Evolutionary conservation across 768 basidiomycete species (phyloP), one percentile per base, ranked within the genome.

Genomic region (Panus rudis): DNA sequence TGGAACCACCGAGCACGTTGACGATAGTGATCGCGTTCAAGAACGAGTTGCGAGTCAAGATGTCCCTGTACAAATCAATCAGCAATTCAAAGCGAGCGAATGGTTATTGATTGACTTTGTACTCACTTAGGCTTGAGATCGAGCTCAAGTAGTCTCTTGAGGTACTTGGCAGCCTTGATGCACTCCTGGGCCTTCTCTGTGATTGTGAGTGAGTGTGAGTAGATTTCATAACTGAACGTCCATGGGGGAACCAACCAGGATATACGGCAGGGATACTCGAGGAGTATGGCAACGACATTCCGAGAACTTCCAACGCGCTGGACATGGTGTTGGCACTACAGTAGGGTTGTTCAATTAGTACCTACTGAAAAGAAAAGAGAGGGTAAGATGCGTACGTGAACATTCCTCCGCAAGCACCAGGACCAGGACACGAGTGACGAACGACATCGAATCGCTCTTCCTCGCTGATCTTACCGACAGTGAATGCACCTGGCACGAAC

Each of bases 401-500:
- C 88, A 91, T 91, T 12, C 87, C 88, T 22, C 89, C 88, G 52
- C 89, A 91, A 19, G 81, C 85, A 39, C 90, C 90, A 13, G 86
- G 66, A 8, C 86, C 85, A 13, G 90, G 88, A 55, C 90, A 92
- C 24, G 89, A 80, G 63, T 92, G 79, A 27, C 81, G 78, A 28
- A 92, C 79, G 37, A 92, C 87, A 51, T 93, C 90, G 51, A 88
- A 76, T 22, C 84, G 74, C 57, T 92, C 76, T 52, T 86, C 84
- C 32, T 90, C 86, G 31, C 56, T 78, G 52, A 92, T 90, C 54
- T 79, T 79, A 5, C 86, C 86, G 17, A 84, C 73, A 10, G 80
- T 63, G 56, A 69, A 91, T 26, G 89, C 86, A 44, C 86, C 86
- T 89, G 45, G n/a, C n/a, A 19, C 16, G n/a, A 23, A 42, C 19